Conservation (phyloP, 768 basidiomycete genomes). For the Pulveroboletus ravenelii region DNA sequence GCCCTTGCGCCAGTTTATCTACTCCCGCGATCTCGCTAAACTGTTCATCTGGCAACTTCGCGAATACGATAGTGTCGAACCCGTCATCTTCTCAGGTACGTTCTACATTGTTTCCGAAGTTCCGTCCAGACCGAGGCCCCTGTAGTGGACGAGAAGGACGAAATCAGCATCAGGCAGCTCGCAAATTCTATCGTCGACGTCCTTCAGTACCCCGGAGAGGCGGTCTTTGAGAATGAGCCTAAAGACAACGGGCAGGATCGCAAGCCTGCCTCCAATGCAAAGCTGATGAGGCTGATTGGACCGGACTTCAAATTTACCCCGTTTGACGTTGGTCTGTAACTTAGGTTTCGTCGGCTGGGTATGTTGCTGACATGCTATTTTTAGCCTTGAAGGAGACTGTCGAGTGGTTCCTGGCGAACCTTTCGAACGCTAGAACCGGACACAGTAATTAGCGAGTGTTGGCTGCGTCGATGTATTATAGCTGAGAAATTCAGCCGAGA, state of each 20-base stretch:
- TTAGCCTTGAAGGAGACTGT: conserved; percentile 74
- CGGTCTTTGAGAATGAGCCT: conserved; percentile 60
- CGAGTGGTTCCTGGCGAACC: conserved; percentile 84
- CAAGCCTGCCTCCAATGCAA: conserved; percentile 93
- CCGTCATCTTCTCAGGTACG: conserved; percentile 84
- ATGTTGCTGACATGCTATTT: not conserved
- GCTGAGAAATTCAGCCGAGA: not conserved
- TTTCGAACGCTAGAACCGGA: conserved; percentile 66
- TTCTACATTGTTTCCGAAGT: not conserved
- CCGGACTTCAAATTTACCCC: conserved; percentile 83
- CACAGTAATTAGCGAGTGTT: conserved; percentile 13
- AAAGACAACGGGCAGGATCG: conserved; percentile 91
- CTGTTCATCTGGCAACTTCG: conserved; percentile 90
- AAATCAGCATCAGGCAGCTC: conserved; percentile 88
- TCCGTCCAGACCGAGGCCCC: not conserved
- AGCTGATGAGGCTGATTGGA: conserved; percentile 70
- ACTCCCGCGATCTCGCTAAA: conserved; percentile 92
- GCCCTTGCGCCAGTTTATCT: conserved; percentile 96
- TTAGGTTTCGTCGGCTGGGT: not conserved
- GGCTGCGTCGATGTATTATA: conserved; percentile 4
- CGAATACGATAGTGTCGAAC: conserved; percentile 90
- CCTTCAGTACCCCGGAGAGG: conserved; percentile 73
- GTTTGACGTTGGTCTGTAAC: conserved; percentile 66
- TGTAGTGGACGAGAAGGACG: conserved; percentile 86
- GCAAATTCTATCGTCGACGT: conserved; percentile 88